Evolutionary conservation across 148 eudicot species (phyloP), one percentile per base, ranked within the genome.

Genomic region (Vaccinium darrowii): DNA sequence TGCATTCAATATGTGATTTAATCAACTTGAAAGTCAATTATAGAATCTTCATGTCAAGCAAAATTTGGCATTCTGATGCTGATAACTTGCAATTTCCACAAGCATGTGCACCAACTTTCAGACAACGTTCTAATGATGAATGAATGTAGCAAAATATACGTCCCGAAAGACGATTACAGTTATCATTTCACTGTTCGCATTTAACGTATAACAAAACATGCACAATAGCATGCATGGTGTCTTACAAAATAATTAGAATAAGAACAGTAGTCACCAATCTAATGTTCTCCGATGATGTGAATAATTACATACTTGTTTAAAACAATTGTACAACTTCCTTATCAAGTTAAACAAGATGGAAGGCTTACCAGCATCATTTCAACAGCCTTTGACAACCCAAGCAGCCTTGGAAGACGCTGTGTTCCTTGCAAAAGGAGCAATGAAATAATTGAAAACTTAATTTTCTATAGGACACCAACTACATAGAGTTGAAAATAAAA

Each of bases 371-470:
- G 85, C 98, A 96, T 93, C 83, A 94, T 89, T 78, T 96, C 97
- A 89, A 94, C 85, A 63, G 95, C 94, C 89, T 92, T 94, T 23
- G 90, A 69, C 86, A 94, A 50, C 81, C 99, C 99, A 65, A 94
- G 86, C 84, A 96, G 98, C 90, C 99, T 92, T 33, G 99, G 99
- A 87, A 96, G 99, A 78, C 96, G 95, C 72, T 96, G 99, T 56
- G 99, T 96, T 65, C 99, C 99, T 94, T 87, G 47, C 1, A 82
- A 16, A 43, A 76, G 49, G 49, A 76, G 51, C 33, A 58, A 86
- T 63, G 12, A 71, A 51, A 53, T 53, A 25, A 27, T 69, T 15
- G 39, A 71, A 51, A 5, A 69, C 30, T 79, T 82, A 53, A 69
- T 72, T 54, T n/a, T n/a, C 60, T 14, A 16, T 69, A 36, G 54